These are phyloP conservation scores for Globisporangium cederbergense DNA, from an alignment of 352 stramenopile species.

Conservation along the genomic window DNA sequence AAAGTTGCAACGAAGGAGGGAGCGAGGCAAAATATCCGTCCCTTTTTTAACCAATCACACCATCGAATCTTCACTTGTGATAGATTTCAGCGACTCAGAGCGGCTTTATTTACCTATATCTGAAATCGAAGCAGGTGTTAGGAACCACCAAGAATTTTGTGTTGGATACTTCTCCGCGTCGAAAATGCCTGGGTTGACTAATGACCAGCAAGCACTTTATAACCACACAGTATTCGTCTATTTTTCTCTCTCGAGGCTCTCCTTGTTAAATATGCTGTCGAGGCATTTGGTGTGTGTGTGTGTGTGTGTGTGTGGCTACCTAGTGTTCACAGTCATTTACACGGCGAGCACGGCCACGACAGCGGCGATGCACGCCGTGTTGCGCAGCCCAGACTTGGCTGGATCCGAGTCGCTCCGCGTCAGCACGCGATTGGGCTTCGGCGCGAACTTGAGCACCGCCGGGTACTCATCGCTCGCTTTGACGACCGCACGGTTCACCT, in stretches of 20 bases:
- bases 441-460: constrained; percentile 28
- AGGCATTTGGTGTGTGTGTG: constrained; percentile 7
- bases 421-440: neutral
- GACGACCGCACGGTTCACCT: constrained; percentile 27
- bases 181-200: neutral
- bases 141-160: neutral
- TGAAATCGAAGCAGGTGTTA: neutral
- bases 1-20: neutral
- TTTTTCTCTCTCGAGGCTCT: neutral
- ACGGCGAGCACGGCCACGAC: constrained; percentile 35
- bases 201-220: neutral
- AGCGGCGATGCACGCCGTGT: constrained; percentile 41
- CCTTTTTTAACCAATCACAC: constrained; percentile 13
- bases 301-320: neutral
- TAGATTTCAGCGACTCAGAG: neutral
- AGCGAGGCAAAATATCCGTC: neutral
- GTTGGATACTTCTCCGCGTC: neutral
- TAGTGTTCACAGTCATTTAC: constrained; percentile 5
- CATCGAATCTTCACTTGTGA: neutral
- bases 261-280: constrained; percentile 23
- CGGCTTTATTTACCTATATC: constrained; percentile 8
- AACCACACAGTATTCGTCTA: neutral
- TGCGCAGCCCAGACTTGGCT: constrained; percentile 23
- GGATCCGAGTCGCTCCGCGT: constrained; percentile 13
- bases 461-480: constrained; percentile 22